phyloP scores from a whole-genome alignment of 2,329 filamentous ascomycete species.

The Paracoccidioides brasiliensis region DNA sequence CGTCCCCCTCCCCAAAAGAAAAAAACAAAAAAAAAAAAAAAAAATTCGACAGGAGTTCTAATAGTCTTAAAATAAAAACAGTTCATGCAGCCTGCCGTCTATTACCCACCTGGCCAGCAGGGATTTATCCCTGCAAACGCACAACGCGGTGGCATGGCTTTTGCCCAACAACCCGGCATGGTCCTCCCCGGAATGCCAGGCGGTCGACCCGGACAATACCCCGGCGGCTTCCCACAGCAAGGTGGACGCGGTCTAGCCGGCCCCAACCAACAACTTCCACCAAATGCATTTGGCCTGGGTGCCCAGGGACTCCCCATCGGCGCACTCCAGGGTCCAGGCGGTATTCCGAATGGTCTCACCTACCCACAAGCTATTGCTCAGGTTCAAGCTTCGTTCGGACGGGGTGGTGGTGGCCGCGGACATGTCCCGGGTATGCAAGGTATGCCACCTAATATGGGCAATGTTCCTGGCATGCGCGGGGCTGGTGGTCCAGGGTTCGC shows the following conservation, averaged over 20 bases:
- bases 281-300: conserved; percentile 71
- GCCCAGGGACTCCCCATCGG: conserved; percentile 54
- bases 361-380: conserved; percentile 69
- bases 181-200: conserved; percentile 58
- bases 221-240: conserved; percentile 67
- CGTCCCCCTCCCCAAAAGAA: too few relatives aligned
- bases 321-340: conserved; percentile 46
- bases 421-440: conserved; percentile 54
- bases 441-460: conserved; percentile 59
- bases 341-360: conserved; percentile 64
- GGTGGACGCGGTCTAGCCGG: conserved; percentile 69
- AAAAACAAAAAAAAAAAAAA: too few relatives aligned
- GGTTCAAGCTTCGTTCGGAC: conserved; percentile 58
- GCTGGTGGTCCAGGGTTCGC: conserved; percentile 33
- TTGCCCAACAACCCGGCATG: conserved; percentile 43
- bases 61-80: conserved; percentile 17
- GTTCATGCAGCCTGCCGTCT: conserved; percentile 83
- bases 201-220: conserved; percentile 76
- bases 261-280: conserved; percentile 70
- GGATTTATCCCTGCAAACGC: conserved; percentile 41
- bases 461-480: conserved; percentile 31
- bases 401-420: conserved; percentile 57
- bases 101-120: conserved; percentile 64
- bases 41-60: neutral
- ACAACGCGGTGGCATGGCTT: conserved; percentile 49